A percentile compares a stretch with the other conserved stretches of the same genome.
phyloP scores from a whole-genome alignment of 768 basidiomycete species.

The Trametes punicea region DNA sequence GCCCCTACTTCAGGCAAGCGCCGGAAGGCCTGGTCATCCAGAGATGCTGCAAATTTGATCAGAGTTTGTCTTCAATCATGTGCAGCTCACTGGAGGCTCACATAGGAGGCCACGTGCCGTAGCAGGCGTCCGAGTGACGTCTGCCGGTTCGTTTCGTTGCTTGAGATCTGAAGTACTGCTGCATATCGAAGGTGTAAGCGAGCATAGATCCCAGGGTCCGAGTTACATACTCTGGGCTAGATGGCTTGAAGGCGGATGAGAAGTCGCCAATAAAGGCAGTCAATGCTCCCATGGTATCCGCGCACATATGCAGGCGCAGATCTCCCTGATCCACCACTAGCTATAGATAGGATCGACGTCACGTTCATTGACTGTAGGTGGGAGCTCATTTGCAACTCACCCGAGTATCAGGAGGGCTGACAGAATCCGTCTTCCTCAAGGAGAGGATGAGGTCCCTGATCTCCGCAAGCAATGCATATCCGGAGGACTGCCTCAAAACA shows the following conservation, averaged over 20 bases:
- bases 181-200: neutral
- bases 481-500: constrained; percentile 40
- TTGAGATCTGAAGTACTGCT: constrained; percentile 9
- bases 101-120: constrained; percentile 27
- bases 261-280: constrained; percentile 54
- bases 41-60: constrained; percentile 46
- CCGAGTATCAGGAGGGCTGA: constrained; percentile 30
- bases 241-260: constrained; percentile 38
- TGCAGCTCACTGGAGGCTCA: constrained; percentile 10
- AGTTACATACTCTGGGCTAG: constrained; percentile 25
- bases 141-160: constrained; percentile 19
- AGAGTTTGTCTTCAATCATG: neutral
- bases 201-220: neutral
- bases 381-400: constrained; percentile 30
- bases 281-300: constrained; percentile 67
- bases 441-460: constrained; percentile 47
- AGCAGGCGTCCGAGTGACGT: constrained; percentile 8
- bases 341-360: constrained; percentile 35
- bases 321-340: constrained; percentile 50
- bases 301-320: constrained; percentile 67
- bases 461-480: constrained; percentile 69
- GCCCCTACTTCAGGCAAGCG: constrained; percentile 71
- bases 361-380: neutral
- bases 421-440: constrained; percentile 32
- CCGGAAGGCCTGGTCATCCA: constrained; percentile 83